A percentile compares a stretch with the other conserved stretches of the same genome.
phyloP scores from a whole-genome alignment of 2,329 filamentous ascomycete species.

The Hymenoscyphus albidus region DNA sequence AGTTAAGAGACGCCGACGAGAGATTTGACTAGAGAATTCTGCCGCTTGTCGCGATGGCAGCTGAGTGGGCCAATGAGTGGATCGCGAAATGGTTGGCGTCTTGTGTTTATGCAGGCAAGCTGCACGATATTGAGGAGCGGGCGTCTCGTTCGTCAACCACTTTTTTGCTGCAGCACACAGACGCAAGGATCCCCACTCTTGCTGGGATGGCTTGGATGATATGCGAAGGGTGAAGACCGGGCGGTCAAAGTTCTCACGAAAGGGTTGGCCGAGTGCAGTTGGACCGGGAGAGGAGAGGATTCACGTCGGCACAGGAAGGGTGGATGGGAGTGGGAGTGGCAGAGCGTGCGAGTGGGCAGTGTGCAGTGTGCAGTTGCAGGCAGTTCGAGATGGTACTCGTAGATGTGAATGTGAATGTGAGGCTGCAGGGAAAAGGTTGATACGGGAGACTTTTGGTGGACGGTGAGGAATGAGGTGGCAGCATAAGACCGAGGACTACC shows the following conservation, averaged over 20 bases:
- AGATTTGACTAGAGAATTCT: constrained; percentile 19
- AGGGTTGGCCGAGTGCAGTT: background rate
- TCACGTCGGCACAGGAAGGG: background rate
- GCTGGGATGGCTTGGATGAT: constrained; percentile 8
- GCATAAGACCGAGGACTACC: too few relatives aligned
- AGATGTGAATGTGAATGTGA: too few relatives aligned
- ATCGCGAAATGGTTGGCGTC: constrained; percentile 18
- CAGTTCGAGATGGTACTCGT: background rate
- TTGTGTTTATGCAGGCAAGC: constrained; percentile 15
- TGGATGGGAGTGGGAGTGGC: background rate
- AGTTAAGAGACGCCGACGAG: constrained; percentile 20
- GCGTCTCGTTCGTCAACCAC: constrained; percentile 9
- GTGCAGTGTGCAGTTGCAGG: background rate
- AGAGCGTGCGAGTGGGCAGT: background rate
- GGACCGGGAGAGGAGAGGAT: too few relatives aligned
- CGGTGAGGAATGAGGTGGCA: constrained; percentile 2
- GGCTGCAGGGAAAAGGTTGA: too few relatives aligned
- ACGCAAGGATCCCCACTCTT: constrained; percentile 11
- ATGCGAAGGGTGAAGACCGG: background rate
- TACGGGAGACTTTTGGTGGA: background rate
- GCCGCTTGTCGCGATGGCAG: constrained; percentile 15
- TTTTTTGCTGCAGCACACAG: constrained; percentile 1
- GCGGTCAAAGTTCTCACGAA: background rate
- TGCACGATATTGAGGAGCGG: constrained; percentile 4
- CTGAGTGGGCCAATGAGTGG: constrained; percentile 20